phyloP scores from a whole-genome alignment of 1,139 yeast species.

The Kazachstania sp. region DNA sequence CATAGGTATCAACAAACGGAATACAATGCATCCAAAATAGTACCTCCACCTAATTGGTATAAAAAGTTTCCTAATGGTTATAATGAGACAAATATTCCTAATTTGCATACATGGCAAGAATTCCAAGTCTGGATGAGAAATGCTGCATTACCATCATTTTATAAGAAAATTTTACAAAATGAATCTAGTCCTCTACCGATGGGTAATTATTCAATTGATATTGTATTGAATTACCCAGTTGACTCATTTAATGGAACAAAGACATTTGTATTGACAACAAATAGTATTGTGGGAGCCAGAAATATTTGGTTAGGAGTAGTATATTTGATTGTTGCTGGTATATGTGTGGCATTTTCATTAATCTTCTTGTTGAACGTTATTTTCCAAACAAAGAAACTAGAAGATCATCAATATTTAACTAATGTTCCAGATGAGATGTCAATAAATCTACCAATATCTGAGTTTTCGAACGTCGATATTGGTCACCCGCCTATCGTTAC shows the following conservation, averaged over 20 bases:
- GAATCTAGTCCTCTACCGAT: conserved; percentile 46
- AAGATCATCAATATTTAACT: conserved; percentile 35
- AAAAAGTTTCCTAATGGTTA: conserved; percentile 80
- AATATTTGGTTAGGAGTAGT: conserved; percentile 80
- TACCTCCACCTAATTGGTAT: conserved; percentile 94
- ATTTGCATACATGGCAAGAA: conserved; percentile 64
- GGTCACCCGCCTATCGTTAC: neutral
- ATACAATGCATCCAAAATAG: conserved; percentile 63
- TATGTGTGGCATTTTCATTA: conserved; percentile 42
- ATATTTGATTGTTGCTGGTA: conserved; percentile 88
- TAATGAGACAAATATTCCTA: conserved; percentile 75
- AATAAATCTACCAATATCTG: neutral
- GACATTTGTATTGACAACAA: conserved; percentile 67
- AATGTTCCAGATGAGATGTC: conserved; percentile 14
- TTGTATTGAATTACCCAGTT: conserved; percentile 87
- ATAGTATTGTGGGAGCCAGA: conserved; percentile 88
- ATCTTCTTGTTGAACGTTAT: conserved; percentile 39
- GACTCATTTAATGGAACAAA: conserved; percentile 75
- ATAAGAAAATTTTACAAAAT: conserved; percentile 73
- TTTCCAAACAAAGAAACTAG: conserved; percentile 38
- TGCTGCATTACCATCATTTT: conserved; percentile 79
- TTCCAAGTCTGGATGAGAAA: conserved; percentile 98
- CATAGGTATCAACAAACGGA: conserved; percentile 70
- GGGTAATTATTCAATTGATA: conserved; percentile 64
- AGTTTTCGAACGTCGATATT: neutral